These are phyloP conservation scores for Brassica incana DNA, from an alignment of 345 rosid species.

Conservation along the genomic window DNA sequence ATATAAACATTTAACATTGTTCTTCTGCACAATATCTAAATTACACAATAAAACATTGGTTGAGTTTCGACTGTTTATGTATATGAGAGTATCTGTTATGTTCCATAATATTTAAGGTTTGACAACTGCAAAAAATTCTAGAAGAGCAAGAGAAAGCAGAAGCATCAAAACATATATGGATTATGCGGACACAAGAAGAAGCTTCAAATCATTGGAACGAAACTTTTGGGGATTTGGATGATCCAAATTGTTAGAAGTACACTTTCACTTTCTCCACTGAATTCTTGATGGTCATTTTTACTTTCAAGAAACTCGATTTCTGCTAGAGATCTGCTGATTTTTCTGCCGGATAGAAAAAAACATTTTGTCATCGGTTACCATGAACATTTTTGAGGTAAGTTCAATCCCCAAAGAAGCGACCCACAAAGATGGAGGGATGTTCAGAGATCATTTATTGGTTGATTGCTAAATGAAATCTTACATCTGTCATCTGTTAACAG, in stretches of 20 bases:
- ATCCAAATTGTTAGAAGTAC: conserved; percentile 29
- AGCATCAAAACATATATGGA: conserved; percentile 64
- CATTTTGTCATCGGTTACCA: conserved; percentile 12
- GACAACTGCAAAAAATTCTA: conserved; percentile 59
- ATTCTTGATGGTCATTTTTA: conserved; percentile 18
- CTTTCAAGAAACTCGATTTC: conserved; percentile 15
- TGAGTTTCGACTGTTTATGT: too few relatives aligned
- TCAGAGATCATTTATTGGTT: conserved; percentile 7
- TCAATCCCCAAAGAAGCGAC: conserved; percentile 5
- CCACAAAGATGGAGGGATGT: conserved; percentile 7
- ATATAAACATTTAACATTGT: too few relatives aligned
- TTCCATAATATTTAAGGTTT: conserved; percentile 4
- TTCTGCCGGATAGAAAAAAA: conserved; percentile 14
- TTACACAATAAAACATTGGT: too few relatives aligned
- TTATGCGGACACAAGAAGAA: conserved; percentile 68
- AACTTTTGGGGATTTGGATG: conserved; percentile 63
- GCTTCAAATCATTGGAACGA: conserved; percentile 62
- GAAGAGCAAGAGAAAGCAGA: conserved; percentile 57
- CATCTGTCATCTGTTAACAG: not conserved
- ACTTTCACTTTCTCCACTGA: not conserved
- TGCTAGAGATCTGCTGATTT: not conserved
- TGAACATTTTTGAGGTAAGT: conserved; percentile 17
- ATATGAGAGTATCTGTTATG: not conserved
- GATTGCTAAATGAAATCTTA: not conserved
- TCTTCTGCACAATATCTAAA: too few relatives aligned